These are phyloP conservation scores for Pseudoturritis turrita DNA, from an alignment of 345 rosid species.

Conservation along the genomic window DNA sequence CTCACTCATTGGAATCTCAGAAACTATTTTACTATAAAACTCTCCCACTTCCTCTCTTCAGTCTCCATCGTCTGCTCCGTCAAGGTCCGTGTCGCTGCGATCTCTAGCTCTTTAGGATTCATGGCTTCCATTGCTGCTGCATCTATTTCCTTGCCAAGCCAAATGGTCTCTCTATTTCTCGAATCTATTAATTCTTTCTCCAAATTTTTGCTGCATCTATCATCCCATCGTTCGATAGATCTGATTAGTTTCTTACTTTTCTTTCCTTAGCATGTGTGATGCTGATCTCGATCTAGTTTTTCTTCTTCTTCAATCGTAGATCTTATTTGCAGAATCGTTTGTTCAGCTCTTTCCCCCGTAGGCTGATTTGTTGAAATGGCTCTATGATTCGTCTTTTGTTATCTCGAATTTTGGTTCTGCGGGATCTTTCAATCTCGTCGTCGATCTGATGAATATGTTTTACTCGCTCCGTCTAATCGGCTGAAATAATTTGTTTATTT, in stretches of 20 bases:
- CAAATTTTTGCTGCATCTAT: background rate
- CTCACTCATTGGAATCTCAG: conserved; percentile 19
- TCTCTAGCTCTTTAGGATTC: background rate
- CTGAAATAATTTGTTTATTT: too few relatives aligned
- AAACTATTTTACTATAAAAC: background rate
- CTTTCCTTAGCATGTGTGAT: background rate
- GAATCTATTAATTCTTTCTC: background rate
- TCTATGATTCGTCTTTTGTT: background rate
- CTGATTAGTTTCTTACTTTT: background rate
- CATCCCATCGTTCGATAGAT: background rate
- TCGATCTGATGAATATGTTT: background rate
- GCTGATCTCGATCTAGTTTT: conserved; percentile 12
- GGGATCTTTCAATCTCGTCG: background rate
- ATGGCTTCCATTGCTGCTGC: conserved; percentile 18
- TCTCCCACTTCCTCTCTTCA: background rate
- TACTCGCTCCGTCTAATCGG: too few relatives aligned
- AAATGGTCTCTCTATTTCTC: conserved; percentile 3
- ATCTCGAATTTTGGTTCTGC: background rate
- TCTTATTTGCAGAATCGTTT: background rate
- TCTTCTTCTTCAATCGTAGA: background rate
- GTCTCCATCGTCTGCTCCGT: conserved; percentile 2
- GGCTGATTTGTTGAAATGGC: background rate
- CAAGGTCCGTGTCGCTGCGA: background rate
- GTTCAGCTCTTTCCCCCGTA: background rate
- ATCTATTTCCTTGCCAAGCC: conserved; percentile 2